Conservation (phyloP, 306 rosid genomes). For the Myrica gale region DNA sequence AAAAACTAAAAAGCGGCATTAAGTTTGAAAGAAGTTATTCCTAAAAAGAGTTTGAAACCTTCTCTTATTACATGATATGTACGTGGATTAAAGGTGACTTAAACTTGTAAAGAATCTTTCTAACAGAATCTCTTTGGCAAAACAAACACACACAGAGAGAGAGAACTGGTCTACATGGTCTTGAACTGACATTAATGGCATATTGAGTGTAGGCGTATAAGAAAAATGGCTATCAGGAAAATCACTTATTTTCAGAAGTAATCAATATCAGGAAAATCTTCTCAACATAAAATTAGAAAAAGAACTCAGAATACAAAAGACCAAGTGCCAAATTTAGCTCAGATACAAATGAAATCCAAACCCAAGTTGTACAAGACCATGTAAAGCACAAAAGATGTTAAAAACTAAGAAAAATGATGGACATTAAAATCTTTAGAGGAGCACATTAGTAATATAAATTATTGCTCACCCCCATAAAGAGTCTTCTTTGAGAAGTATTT, state of each 20-base stretch:
- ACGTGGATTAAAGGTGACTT: too few species aligned
- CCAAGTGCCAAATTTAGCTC: neutral
- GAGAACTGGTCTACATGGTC: neutral
- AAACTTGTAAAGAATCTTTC: too few species aligned
- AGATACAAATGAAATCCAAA: neutral
- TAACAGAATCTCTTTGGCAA: neutral
- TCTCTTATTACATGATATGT: too few species aligned
- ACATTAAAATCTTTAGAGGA: neutral
- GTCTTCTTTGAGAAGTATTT: conserved; percentile 49
- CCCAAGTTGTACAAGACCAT: neutral
- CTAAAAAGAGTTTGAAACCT: too few species aligned
- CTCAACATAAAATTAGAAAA: neutral
- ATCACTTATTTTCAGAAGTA: neutral
- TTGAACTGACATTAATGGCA: neutral
- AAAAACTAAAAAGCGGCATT: too few species aligned
- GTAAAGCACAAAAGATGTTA: neutral
- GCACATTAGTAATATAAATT: neutral
- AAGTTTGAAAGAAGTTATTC: too few species aligned
- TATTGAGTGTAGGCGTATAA: neutral
- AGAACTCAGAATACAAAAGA: neutral
- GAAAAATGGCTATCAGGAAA: neutral
- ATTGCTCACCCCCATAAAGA: conserved; percentile 47
- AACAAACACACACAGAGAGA: neutral
- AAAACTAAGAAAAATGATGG: neutral
- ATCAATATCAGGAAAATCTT: neutral